These are phyloP conservation scores for Avena insularis DNA, from an alignment of 176 grass and related monocot genomes.

Conservation along the genomic window DNA sequence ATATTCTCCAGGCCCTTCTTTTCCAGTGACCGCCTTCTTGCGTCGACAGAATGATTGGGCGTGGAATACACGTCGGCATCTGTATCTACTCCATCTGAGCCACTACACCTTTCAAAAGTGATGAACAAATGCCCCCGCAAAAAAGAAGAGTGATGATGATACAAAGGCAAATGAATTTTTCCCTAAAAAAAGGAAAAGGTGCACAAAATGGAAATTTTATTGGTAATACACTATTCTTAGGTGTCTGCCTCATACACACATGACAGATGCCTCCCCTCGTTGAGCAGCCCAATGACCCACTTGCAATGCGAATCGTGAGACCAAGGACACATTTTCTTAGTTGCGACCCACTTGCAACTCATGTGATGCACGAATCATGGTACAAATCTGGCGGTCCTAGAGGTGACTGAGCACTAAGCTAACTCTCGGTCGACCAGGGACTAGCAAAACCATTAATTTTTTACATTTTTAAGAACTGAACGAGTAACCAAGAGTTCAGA, in stretches of 20 bases:
- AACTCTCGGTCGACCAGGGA: too few relatives aligned
- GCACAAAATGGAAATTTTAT: not conserved
- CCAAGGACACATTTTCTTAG: too few relatives aligned
- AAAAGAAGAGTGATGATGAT: not conserved
- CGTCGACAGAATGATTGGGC: constrained; percentile 13
- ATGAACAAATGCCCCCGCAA: not conserved
- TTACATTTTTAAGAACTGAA: not conserved
- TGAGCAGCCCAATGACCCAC: not conserved
- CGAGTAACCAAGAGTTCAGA: not conserved
- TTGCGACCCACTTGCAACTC: too few relatives aligned
- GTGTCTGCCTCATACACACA: not conserved
- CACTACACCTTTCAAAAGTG: not conserved
- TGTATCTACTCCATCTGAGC: not conserved
- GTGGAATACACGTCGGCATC: constrained; percentile 17
- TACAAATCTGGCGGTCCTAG: too few relatives aligned
- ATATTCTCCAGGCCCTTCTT: not conserved
- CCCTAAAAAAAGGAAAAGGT: not conserved
- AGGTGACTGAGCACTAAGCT: too few relatives aligned
- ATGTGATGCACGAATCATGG: too few relatives aligned
- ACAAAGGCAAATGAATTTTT: not conserved
- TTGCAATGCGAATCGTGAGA: too few relatives aligned
- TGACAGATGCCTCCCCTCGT: not conserved
- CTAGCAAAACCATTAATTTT: not conserved
- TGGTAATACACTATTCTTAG: not conserved
- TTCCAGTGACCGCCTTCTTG: not conserved